Base-by-base conservation (phyloP, 345 rosid genomes). In the rapeseed (Brassica napus) region DNA sequence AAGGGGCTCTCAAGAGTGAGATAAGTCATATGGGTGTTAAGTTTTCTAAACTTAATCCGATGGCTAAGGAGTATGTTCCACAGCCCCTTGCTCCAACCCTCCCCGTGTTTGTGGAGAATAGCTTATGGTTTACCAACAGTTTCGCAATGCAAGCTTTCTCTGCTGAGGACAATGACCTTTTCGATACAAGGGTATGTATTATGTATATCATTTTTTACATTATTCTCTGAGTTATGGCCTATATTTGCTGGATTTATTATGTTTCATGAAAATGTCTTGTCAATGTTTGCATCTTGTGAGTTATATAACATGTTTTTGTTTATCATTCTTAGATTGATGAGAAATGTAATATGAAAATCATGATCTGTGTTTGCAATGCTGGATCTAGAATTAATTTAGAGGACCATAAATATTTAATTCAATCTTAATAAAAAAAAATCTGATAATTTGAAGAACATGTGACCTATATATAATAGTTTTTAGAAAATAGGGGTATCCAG, bases 31-130 rank as follows among this genome's bases (percentile, higher is more conserved):
- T 87, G 86, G 60, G 8, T 26, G 34, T 12, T 24, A 68, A 47
- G 60, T 87, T 89, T 77, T 90, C 93, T 16, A 92, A 89, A 86
- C 86, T 92, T 15, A 89, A 93, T 47, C 97, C 97, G 62, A 83
- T 88, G 97, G 98, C 98, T 26, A 85, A 81, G 80, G 98, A 91
- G 71, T 93, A 84, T 70, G 91, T 91, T 39, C 97, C 98, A 69
- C 88, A 83, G 52, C 86, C 89, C 0, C 76, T 85, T 28, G 86
- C 7, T n/a, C 57, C 8, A n/a, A n/a, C 57, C 21, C 21, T 79
- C 35, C 79, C 42, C 44, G 85, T 79, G 35, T 76, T 82, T 72
- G 76, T 37, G 73, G 83, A 73, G 74, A 71, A 65, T 77, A 59
- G 55, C 6, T 47, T 47, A 47, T 47, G 54, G 65, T 60, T 12